Evolutionary conservation across 768 basidiomycete species (phyloP).

Genomic region (Boletus barrowsii): DNA sequence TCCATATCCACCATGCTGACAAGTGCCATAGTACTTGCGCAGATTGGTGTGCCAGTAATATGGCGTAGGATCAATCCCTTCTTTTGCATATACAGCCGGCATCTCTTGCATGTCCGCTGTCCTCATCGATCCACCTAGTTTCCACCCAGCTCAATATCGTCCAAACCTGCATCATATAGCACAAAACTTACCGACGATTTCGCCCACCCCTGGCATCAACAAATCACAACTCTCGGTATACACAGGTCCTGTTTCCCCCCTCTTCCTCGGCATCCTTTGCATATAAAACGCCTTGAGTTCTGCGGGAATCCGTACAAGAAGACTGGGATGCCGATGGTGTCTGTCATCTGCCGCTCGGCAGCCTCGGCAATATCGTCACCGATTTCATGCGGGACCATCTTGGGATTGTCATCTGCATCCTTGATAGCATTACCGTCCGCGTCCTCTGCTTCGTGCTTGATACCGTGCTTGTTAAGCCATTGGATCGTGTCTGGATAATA

Average conservation of each 20-base stretch:
- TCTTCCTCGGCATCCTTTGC: conserved; percentile 69
- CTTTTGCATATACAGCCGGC: conserved; percentile 82
- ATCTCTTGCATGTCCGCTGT: conserved; percentile 83
- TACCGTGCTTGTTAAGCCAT: conserved; percentile 91
- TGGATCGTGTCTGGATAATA: conserved; percentile 89
- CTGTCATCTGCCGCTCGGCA: conserved; percentile 97
- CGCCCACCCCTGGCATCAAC: conserved; percentile 97
- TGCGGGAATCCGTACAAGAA: conserved; percentile 95
- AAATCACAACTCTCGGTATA: conserved; percentile 97
- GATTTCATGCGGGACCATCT: conserved; percentile 67
- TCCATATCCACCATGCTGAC: conserved; percentile 97
- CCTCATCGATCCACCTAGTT: conserved; percentile 81
- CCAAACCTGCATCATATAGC: not conserved
- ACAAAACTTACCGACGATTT: conserved; percentile 79
- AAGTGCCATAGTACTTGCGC: conserved; percentile 97
- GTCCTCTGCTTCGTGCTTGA: conserved; percentile 83
- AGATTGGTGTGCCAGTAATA: conserved; percentile 99
- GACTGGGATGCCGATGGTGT: conserved; percentile 86
- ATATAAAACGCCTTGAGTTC: conserved; percentile 98
- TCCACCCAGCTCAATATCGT: not conserved
- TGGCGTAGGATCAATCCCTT: conserved; percentile 83
- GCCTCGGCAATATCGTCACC: conserved; percentile 99
- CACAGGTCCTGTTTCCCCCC: conserved; percentile 44
- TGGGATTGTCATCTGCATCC: conserved; percentile 40
- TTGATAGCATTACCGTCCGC: conserved; percentile 59